Evolutionary conservation across 75 land plant genomes (phyloP), one percentile per base, ranked within the genome.

Genomic region (Azolla pinnata): DNA sequence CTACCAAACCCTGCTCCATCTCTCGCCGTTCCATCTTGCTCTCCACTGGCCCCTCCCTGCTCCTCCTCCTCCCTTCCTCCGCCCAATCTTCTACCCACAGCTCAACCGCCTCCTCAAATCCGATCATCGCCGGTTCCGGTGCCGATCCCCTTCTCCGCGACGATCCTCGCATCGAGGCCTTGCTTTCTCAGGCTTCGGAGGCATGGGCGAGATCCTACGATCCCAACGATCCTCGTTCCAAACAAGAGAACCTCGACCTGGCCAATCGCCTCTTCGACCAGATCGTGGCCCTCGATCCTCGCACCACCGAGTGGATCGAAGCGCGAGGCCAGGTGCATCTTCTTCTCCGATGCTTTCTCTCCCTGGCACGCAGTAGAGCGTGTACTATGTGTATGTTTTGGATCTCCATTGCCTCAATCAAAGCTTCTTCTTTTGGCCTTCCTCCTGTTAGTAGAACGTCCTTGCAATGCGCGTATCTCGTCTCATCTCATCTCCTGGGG

Each of bases 311-410:
- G 24, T 57, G 59, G 59, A 5, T 30, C 24, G 59, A 57, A 31
- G 59, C 42, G 32, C 59, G 59, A 31, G 59, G 59, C 31, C 59
- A 57, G 59, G 59, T 57, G 18, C 5, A 4, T 5, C 24, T 17
- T 50, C 7, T 17, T 17, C 52, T 50, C 7, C 4, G 52, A 50
- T 19, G 52, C 40, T 12, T 12, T 35, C 40, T 35, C 40, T 35
- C 12, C 12, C 10, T 12, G 5, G 40, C 40, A 35, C 40, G 12
- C 40, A 35, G 5, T 35, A 5, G 40, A 35, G 10, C 5, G 12
- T 25, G 2, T 14, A 24, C 42, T 38, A 14, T 38, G 42, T 38
- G 42, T 38, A 38, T 38, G 42, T 38, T 7, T 38, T 38, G 7
- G 42, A 7, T 7, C 42, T 7, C 7, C 10, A 14, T 7, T 38